Percentiles rank a stretch among this genome's conserved stretches.
Conservation (phyloP, 805 yeast species). For the Myxozyma neotropica region DNA sequence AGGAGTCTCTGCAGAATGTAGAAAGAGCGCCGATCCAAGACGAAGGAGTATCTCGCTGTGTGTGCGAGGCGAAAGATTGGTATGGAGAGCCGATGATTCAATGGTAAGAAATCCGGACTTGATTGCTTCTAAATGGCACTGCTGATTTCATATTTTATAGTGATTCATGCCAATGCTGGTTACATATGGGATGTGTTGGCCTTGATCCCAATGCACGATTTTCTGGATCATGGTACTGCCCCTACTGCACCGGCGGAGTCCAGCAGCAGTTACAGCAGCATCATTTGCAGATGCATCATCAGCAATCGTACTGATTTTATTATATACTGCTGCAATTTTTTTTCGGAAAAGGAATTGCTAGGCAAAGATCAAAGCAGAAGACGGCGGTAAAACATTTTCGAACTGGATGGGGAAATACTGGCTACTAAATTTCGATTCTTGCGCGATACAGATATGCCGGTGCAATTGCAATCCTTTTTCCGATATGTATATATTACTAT, state of each 20-base stretch:
- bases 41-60: constrained; percentile 20
- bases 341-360: too few species aligned
- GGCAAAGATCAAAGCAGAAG: too few species aligned
- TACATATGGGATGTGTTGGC: constrained; percentile 25
- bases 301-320: constrained; percentile 1
- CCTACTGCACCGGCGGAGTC: constrained; percentile 20
- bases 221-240: constrained; percentile 24
- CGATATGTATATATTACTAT: too few species aligned
- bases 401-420: too few species aligned
- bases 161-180: constrained; percentile 25
- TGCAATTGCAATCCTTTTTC: too few species aligned
- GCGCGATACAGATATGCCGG: too few species aligned
- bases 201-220: constrained; percentile 8
- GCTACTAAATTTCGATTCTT: too few species aligned
- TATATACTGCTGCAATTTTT: too few species aligned
- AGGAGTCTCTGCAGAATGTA: neutral
- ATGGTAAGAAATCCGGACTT: constrained; percentile 15
- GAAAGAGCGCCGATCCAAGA: neutral
- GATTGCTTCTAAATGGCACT: neutral
- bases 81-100: constrained; percentile 31
- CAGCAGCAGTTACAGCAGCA: neutral
- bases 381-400: too few species aligned
- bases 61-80: constrained; percentile 24
- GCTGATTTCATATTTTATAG: constrained; percentile 2
- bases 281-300: constrained; percentile 1